Base-by-base conservation (phyloP, 2,329 filamentous ascomycete species). In the Ceratocystis alfenasii region DNA sequence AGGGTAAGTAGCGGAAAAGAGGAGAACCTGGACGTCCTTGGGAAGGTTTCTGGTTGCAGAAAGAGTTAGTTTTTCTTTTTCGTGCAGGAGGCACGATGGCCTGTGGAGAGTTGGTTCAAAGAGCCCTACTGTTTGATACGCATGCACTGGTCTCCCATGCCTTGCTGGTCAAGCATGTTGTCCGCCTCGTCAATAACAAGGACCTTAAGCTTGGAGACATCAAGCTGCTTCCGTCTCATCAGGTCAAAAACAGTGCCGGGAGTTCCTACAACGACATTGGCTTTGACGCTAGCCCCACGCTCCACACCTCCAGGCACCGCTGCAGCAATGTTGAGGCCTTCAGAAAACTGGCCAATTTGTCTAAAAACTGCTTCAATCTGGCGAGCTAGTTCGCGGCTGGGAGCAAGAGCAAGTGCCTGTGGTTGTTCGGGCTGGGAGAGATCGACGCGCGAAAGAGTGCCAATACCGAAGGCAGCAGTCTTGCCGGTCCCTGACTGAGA, bases 401-500 rank as follows among this genome's bases (percentile, higher is more conserved):
- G 94, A 1, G 93, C 94, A 41, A 99, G 83, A 44, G 92, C 87
- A 53, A 99, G 78, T 15, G 91, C 91, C 77, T 99, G 94, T 1
- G 93, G 92, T 69, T 83, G 80, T 33, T 84, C 78, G 22, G 86
- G 81, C 69, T 83, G 81, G 63, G 73, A 79, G 67, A 92, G 83
- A 72, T 99, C 90, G 73, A 97, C 78, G 69, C 94, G 90, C 67
- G 89, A 89, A 50, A 99, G 82, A 68, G 95, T 88, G 68, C 95
- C 95, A 69, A 96, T 87, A 59, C 94, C 89, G 75, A 99, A 99
- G 25, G 94, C 94, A 22, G 92, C 94, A 0, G 94, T 99, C 80
- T 99, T 99, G 73, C 94, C 94, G 22, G 94, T 99, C 71, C 94
- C 94, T 1, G 94, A 99, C 76, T 99, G 94, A n/a, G 94, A 99